Base-by-base conservation (phyloP, 139 green algal genomes). In the Micractinium sp. region DNA sequence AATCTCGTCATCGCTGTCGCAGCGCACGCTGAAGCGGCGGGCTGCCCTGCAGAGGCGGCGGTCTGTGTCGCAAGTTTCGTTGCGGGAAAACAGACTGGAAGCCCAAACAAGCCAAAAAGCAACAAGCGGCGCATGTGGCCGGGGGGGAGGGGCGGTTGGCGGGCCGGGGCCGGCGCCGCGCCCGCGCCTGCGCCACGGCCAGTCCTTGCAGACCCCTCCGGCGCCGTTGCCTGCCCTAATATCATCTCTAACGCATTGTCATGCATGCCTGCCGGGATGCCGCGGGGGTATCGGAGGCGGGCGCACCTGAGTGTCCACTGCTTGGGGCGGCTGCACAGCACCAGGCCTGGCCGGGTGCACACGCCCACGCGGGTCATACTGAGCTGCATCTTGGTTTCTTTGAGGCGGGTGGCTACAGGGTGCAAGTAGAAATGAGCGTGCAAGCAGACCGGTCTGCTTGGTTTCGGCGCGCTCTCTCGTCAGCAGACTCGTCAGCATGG, bases 1-100 rank as follows among this genome's bases (percentile, higher is more conserved):
- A 47, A 88, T 88, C 56, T 85, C 81, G 33, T 85, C 81, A 20
- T 85, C 81, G 47, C 78, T 84, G 81, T 85, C 81, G 33, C 53
- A 73, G 53, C 81, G 81, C 56, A 85, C 56, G 22, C n/a, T 53
- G 41, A 84, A 63, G 41, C 41, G 41, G 78, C 31, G 78, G 14
- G 39, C 56, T 4, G 78, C 78, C 41, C 78, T 84, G 78, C 47
- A 36, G 27, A 71, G 63, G 18, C 63, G 47, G 5, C 47, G n/a
- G n/a, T n/a, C n/a, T n/a, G n/a, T n/a, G n/a, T n/a, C n/a, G n/a
- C n/a, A n/a, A n/a, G n/a, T n/a, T n/a, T n/a, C n/a, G n/a, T n/a
- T n/a, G n/a, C n/a, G n/a, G n/a, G n/a, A n/a, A n/a, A n/a, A n/a
- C n/a, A n/a, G n/a, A n/a, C n/a, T n/a, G n/a, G n/a, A n/a, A n/a